Percentiles rank a stretch among this genome's conserved stretches.
Conservation (phyloP, 129 eudicot genomes). For the Kitagawia praeruptora region DNA sequence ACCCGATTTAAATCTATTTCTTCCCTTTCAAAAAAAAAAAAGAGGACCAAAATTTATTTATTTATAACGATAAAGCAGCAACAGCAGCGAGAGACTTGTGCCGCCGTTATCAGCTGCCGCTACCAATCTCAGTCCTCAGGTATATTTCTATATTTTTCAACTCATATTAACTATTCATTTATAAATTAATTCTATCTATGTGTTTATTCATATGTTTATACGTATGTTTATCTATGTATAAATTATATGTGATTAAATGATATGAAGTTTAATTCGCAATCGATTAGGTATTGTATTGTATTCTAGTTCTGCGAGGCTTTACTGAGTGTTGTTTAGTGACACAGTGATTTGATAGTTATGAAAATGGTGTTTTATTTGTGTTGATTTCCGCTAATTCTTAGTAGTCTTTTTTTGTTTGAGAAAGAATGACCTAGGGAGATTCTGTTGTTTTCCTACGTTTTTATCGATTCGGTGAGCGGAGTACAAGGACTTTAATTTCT, state of each 20-base stretch:
- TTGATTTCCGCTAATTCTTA: too few species aligned
- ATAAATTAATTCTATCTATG: background rate
- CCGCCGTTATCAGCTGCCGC: constrained; percentile 4
- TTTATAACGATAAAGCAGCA: background rate
- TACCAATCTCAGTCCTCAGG: background rate
- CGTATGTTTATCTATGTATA: background rate
- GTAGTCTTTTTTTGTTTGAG: background rate
- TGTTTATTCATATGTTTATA: background rate
- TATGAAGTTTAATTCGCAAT: background rate
- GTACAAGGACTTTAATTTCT: background rate
- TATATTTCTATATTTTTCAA: too few species aligned
- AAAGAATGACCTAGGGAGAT: background rate
- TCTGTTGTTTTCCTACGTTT: background rate
- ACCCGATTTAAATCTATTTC: too few species aligned
- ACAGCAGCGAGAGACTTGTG: background rate
- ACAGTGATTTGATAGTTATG: background rate
- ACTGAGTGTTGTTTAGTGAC: background rate
- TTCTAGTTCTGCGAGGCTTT: background rate
- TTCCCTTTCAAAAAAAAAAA: too few species aligned
- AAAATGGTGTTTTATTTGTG: too few species aligned
- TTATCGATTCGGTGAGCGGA: background rate
- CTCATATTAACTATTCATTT: too few species aligned
- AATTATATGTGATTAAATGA: too few species aligned
- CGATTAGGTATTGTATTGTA: too few species aligned
- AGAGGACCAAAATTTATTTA: background rate